These are phyloP conservation scores for Ammopiptanthus mongolicus DNA, from an alignment of 306 rosid species.

Conservation along the genomic window DNA sequence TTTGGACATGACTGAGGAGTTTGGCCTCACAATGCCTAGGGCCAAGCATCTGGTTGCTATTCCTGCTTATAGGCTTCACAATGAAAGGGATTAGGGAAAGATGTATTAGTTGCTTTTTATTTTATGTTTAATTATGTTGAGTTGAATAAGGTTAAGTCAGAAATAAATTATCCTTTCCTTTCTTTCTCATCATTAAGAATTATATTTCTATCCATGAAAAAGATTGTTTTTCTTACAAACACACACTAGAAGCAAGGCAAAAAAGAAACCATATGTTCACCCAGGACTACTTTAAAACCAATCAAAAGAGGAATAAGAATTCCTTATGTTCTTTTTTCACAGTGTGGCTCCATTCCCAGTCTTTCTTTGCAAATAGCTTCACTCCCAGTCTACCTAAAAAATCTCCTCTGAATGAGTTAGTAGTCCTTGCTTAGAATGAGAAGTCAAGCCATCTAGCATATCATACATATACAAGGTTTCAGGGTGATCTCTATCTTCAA, in stretches of 20 bases:
- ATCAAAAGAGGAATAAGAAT: background rate
- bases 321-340: background rate
- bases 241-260: background rate
- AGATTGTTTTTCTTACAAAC: too few relatives aligned
- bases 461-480: slow-evolving; percentile 40
- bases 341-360: background rate
- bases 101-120: background rate
- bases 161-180: background rate
- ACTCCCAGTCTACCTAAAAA: slow-evolving; percentile 5
- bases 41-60: slow-evolving; percentile 15
- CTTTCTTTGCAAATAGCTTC: background rate
- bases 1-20: slow-evolving; percentile 35
- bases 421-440: slow-evolving; percentile 30
- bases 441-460: slow-evolving; percentile 36
- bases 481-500: slow-evolving; percentile 55
- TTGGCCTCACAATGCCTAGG: slow-evolving; percentile 35
- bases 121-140: background rate
- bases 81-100: background rate
- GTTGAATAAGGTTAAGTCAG: background rate
- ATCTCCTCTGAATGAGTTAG: slow-evolving; percentile 4
- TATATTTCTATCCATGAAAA: background rate
- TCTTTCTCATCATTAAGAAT: background rate
- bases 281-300: background rate
- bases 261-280: background rate
- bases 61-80: slow-evolving; percentile 8